Base-by-base conservation (phyloP, 73 alveolate species). In the Symbiodinium pilosum region DNA sequence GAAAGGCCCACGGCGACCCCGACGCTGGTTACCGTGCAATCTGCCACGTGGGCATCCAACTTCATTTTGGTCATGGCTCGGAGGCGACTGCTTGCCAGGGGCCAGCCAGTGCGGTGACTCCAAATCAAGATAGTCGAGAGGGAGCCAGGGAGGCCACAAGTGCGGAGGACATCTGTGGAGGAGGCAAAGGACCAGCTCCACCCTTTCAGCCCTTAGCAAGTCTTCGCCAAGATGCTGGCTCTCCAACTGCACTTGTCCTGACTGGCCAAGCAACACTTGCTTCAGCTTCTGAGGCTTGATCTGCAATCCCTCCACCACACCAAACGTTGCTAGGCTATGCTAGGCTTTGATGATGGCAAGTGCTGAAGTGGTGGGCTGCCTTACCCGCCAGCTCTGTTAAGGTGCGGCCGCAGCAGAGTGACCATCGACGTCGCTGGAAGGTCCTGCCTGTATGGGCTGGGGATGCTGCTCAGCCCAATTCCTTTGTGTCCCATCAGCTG, bases 361-460 rank as follows among this genome's bases (percentile, higher is more conserved):
- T 26, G 30, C 73, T 30, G 43, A 28, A 30, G 34, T 36, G 24
- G n/a, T 4, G 24, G 36, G n/a, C n/a, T n/a, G n/a, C n/a, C n/a
- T n/a, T n/a, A n/a, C n/a, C n/a, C n/a, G n/a, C n/a, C n/a, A n/a
- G n/a, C n/a, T n/a, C 7, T 16, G 43, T 5, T 24, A 24, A 73
- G 43, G 85, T 34, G 24, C 43, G 24, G 18, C 51, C 85, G 44
- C n/a, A 4, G 26, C 14, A 14, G 38, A 64, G 3, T 0, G 39
- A 41, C 86, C 81, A 41, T 69, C 41, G 95, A 68, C 87, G 87
- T 26, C 86, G 75, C 42, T 89, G 95, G 95, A 89, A 89, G 34
- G 95, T 59, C 4, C 87, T 89, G 87, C 87, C 95, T 20, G 87
- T 89, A 4, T 89, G 95, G 95, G 95, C 95, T 14, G 51, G 75